Percentiles rank a stretch among this genome's conserved stretches.
Conservation (phyloP, 2,329 filamentous ascomycete genomes). For the Hortaea sp. region DNA sequence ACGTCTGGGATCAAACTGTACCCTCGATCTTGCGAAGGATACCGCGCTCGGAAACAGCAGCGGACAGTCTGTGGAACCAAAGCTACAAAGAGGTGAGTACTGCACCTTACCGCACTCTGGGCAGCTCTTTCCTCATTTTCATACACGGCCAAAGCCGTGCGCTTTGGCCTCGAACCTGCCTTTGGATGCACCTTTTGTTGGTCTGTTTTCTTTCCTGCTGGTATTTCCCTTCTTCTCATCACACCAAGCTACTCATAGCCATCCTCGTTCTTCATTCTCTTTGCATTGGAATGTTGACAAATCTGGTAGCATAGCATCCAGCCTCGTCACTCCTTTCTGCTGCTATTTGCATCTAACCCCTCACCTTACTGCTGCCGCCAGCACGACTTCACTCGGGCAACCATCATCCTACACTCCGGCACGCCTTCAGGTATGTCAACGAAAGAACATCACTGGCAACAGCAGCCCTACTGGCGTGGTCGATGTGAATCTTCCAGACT, state of each 20-base stretch:
- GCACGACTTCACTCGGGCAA: background rate
- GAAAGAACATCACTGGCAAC: too few relatives aligned
- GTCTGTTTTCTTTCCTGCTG: constrained; percentile 6
- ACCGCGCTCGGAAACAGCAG: too few relatives aligned
- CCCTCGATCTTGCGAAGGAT: too few relatives aligned
- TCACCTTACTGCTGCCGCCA: background rate
- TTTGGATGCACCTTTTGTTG: constrained; percentile 5
- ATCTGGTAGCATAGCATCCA: constrained; percentile 26
- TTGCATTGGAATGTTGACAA: constrained; percentile 24
- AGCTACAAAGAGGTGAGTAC: too few relatives aligned
- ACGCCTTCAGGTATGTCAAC: background rate
- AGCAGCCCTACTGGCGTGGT: too few relatives aligned
- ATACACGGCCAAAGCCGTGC: background rate
- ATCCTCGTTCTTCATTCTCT: constrained; percentile 26
- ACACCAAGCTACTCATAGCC: constrained; percentile 16
- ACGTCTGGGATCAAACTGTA: too few relatives aligned
- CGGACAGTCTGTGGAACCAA: too few relatives aligned
- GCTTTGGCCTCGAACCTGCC: background rate
- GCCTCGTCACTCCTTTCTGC: constrained; percentile 23
- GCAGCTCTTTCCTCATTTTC: constrained; percentile 6
- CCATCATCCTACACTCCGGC: background rate
- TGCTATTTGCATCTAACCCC: constrained; percentile 13
- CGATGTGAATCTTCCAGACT: too few relatives aligned
- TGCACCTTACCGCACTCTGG: too few relatives aligned
- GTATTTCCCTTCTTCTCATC: constrained; percentile 5